Base-by-base conservation (phyloP, 768 basidiomycete species). In the Serendipita sp. region DNA sequence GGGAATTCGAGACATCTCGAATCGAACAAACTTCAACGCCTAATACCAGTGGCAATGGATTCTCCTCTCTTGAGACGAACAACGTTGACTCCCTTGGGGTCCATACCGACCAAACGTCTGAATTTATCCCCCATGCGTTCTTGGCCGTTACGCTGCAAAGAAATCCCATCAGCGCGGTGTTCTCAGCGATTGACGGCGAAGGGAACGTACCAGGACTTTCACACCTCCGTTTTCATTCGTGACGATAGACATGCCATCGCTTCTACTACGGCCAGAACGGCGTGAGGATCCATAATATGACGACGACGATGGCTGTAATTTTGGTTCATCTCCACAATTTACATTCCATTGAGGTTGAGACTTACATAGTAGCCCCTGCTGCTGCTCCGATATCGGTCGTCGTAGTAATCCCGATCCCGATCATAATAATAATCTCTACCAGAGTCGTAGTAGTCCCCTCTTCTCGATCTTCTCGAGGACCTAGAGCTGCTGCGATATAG, bases 51-150 rank as follows among this genome's bases (percentile, higher is more conserved):
- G 2, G 55, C 55, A 8, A 60, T 10, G 16, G 27, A 37, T 37
- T 60, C 55, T 27, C 55, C 55, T 36, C 27, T 27, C 33, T 60
- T 60, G 27, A 60, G 29, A 37, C 55, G 55, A n/a, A 60, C 55
- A 37, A 60, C 31, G 55, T 60, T 60, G 55, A 60, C 55, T 1
- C 55, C 55, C n/a, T 60, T 60, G 13, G 55, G 55, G 36, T 60
- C 55, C 55, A 60, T 60, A 29, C 55, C 55, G 13, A 60, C 27
- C 3, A 60, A 29, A n/a, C 55, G 55, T 11, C 55, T 10, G 4
- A 60, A 10, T 37, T 36, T 60, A 29, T 60, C 55, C 10, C 55
- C 55, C 8, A 60, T 31, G 55, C 55, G 55, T 36, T 60, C 55
- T 60, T 60, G 27, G 18, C 55, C 55, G 36, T 60, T 60, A 60